A percentile compares a stretch with the other conserved stretches of the same genome.
Evolutionary conservation across 257 asterid genomes (phyloP).

Genomic region (Solanum peruvianum): DNA sequence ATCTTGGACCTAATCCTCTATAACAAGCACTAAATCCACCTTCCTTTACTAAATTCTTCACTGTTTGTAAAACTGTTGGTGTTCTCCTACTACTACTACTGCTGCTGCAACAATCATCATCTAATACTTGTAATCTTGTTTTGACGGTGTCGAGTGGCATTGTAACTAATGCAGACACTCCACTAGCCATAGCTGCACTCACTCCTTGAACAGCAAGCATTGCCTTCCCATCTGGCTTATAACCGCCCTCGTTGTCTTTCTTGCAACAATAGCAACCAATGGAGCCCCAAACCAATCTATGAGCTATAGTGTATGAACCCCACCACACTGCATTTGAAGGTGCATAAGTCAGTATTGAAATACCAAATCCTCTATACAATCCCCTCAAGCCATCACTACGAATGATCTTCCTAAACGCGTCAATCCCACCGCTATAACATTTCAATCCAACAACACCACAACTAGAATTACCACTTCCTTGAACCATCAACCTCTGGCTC

Average conservation of each 20-base stretch:
- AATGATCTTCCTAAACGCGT: slow-evolving; percentile 69
- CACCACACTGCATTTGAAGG: slow-evolving; percentile 99
- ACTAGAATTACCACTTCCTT: slow-evolving; percentile 31
- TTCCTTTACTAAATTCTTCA: slow-evolving; percentile 69
- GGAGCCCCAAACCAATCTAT: slow-evolving; percentile 56
- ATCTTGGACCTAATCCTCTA: slow-evolving; percentile 91
- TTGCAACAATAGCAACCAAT: slow-evolving; percentile 49
- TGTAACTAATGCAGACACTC: slow-evolving; percentile 80
- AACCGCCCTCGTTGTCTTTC: slow-evolving; percentile 38
- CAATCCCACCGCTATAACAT: slow-evolving; percentile 74
- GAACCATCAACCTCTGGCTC: slow-evolving; percentile 97
- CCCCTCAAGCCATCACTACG: slow-evolving; percentile 63
- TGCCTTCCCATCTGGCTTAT: slow-evolving; percentile 62
- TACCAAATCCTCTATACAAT: slow-evolving; percentile 90
- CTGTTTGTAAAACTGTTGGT: slow-evolving; percentile 43
- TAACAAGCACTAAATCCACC: slow-evolving; percentile 94
- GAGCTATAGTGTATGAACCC: slow-evolving; percentile 81
- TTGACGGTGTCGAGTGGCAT: slow-evolving; percentile 95
- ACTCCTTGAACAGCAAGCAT: slow-evolving; percentile 76
- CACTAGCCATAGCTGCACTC: slow-evolving; percentile 93
- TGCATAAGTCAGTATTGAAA: slow-evolving; percentile 84
- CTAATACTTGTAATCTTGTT: slow-evolving; percentile 91
- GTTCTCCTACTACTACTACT: slow-evolving; percentile 9
- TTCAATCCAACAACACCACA: slow-evolving; percentile 35
- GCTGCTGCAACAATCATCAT: slow-evolving; percentile 24